Evolutionary conservation across 768 basidiomycete genomes (phyloP).

Genomic region (Inosperma sp.): DNA sequence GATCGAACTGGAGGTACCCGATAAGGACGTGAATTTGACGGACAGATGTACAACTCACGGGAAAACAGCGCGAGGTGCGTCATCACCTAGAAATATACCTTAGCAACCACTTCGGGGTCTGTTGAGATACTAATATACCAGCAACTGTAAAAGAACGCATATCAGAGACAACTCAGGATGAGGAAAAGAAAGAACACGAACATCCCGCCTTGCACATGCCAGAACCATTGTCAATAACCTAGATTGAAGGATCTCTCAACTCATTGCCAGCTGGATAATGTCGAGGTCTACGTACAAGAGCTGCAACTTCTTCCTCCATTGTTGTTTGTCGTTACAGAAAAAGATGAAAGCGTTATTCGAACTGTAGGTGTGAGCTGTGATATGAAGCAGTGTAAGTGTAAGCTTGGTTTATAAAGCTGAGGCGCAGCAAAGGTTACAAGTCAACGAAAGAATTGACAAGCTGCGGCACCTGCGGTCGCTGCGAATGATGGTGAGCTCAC

Average conservation of each 20-base stretch:
- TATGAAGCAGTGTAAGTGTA: slow-evolving; percentile 11
- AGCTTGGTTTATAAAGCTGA: slow-evolving; percentile 15
- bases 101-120: slow-evolving; percentile 13
- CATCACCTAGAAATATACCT: slow-evolving; percentile 58
- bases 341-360: slow-evolving; percentile 21
- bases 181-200: slow-evolving; percentile 42
- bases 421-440: slow-evolving; percentile 11
- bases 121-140: slow-evolving; percentile 39
- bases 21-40: background rate
- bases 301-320: slow-evolving; percentile 49
- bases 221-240: slow-evolving; percentile 93
- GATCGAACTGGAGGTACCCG: slow-evolving; percentile 62
- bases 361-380: slow-evolving; percentile 11
- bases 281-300: slow-evolving; percentile 44
- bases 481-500: slow-evolving; percentile 4
- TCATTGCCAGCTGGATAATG: slow-evolving; percentile 31
- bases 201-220: slow-evolving; percentile 99
- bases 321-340: slow-evolving; percentile 33
- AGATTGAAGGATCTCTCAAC: slow-evolving; percentile 7
- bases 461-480: slow-evolving; percentile 6
- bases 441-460: background rate
- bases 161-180: slow-evolving; percentile 15
- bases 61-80: slow-evolving; percentile 90
- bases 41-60: slow-evolving; percentile 64
- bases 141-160: slow-evolving; percentile 45